A percentile compares a stretch with the other conserved stretches of the same genome.
Evolutionary conservation across 2,329 filamentous ascomycete species (phyloP).

Genomic region (Cercospora sp.): DNA sequence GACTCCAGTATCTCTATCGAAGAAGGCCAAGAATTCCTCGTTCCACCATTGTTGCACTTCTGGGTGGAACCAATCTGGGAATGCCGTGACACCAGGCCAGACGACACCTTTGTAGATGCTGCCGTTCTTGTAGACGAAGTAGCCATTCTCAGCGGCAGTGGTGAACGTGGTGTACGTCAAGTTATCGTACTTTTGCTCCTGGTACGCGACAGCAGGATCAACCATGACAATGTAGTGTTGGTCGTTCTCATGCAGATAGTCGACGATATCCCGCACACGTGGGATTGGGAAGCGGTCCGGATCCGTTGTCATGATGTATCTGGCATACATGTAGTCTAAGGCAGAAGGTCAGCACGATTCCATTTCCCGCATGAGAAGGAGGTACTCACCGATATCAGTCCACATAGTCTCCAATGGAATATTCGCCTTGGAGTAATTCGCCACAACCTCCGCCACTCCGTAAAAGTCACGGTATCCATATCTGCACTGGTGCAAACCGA

Average conservation of each 20-base stretch:
- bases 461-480: constrained; percentile 50
- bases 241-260: constrained; percentile 52
- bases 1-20: constrained; percentile 62
- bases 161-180: constrained; percentile 54
- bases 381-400: constrained; percentile 52
- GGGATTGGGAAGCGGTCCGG: constrained; percentile 62
- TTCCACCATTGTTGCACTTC: constrained; percentile 68
- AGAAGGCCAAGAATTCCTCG: constrained; percentile 64
- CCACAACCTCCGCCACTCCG: constrained; percentile 64
- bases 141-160: constrained; percentile 59
- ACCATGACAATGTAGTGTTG: constrained; percentile 63
- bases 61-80: constrained; percentile 68
- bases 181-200: constrained; percentile 35
- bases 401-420: constrained; percentile 73
- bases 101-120: constrained; percentile 67
- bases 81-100: constrained; percentile 63
- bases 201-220: constrained; percentile 60
- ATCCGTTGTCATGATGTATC: constrained; percentile 64
- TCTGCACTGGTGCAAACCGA: constrained; percentile 55
- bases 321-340: constrained; percentile 37
- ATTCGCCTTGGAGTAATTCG: constrained; percentile 62
- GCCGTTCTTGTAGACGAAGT: constrained; percentile 52
- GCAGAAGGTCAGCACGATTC: not conserved
- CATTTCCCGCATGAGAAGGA: no score
- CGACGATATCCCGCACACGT: constrained; percentile 62